Evolutionary conservation across 192 early-diverging fungal genomes (phyloP), one percentile per base, ranked within the genome.

Genomic region (Coemansia sp.): DNA sequence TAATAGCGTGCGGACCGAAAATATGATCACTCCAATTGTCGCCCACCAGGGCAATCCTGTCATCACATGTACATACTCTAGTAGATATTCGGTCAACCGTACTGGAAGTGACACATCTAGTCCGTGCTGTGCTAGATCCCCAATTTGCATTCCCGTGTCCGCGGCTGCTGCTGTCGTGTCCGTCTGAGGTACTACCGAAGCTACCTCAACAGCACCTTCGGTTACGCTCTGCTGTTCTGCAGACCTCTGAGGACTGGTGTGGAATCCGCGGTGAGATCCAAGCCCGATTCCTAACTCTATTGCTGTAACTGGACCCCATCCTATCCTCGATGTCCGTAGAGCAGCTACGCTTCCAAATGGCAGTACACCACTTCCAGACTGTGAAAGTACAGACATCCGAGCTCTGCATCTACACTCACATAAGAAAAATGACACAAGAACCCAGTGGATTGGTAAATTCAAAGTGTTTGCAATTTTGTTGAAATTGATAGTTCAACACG

Each of bases 21-120:
- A 31, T 0, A 91, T 93, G 1, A 87, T 69, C 9, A 65, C 71
- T 5, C 83, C 85, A 58, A 98, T 96, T n/a, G 94, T 88, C 7
- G 76, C 89, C 92, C 92, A 96, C 96, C 96, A 98, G 5, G 94
- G 93, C 58, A 97, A 70, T 5, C 94, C 94, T 16, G 88, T 89
- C 24, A 79, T 74, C 16, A 97, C 89, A 67, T 94, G 88, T 38
- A 92, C 65, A 21, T 81, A 85, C 74, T 98, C 96, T 26, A 97
- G 63, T 6, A 86, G 56, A 6, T 79, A 81, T 73, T 98, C 87
- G 18, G 89, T 64, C 21, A 81, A 53, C 32, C 92, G 94, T 5
- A 88, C 87, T 10, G 93, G 93, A 7, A 88, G 78, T 47, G 70
- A 86, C 47, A 87, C 80, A 49, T 83, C 85, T 26, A 98, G 80